Percentiles rank a stretch among this genome's conserved stretches.
Evolutionary conservation across 179 eudicot species (phyloP).

Genomic region (Corrigiola litoralis): DNA sequence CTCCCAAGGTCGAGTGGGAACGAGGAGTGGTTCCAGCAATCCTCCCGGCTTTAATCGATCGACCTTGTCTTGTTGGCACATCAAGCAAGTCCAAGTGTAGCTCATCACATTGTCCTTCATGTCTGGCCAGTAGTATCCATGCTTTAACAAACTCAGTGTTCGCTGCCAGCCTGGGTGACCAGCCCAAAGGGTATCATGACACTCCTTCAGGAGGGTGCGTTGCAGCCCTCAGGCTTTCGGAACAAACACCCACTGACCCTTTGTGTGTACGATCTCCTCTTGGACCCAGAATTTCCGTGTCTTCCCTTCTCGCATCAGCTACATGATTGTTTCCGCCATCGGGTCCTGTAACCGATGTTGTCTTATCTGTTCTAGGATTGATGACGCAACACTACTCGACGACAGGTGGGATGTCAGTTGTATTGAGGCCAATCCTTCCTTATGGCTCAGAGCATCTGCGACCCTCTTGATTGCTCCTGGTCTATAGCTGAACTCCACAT

Average conservation of each 20-base stretch:
- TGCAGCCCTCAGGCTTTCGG: background rate
- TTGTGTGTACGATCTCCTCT: background rate
- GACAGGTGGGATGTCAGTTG: background rate
- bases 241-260: background rate
- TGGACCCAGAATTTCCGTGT: background rate
- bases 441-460: conserved; percentile 2
- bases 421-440: background rate
- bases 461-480: background rate
- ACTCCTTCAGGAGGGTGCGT: background rate
- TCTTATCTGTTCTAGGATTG: background rate
- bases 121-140: background rate
- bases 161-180: background rate
- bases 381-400: fast-evolving
- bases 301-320: background rate
- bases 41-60: background rate
- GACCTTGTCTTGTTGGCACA: conserved; percentile 9
- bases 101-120: background rate
- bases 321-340: background rate
- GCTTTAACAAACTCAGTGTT: background rate
- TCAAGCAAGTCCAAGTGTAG: background rate
- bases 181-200: background rate
- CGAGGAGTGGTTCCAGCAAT: background rate
- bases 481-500: background rate
- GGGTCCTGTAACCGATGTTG: background rate
- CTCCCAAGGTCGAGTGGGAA: background rate